Base-by-base conservation (phyloP, 129 eudicot species). In the Cynara cardunculus region DNA sequence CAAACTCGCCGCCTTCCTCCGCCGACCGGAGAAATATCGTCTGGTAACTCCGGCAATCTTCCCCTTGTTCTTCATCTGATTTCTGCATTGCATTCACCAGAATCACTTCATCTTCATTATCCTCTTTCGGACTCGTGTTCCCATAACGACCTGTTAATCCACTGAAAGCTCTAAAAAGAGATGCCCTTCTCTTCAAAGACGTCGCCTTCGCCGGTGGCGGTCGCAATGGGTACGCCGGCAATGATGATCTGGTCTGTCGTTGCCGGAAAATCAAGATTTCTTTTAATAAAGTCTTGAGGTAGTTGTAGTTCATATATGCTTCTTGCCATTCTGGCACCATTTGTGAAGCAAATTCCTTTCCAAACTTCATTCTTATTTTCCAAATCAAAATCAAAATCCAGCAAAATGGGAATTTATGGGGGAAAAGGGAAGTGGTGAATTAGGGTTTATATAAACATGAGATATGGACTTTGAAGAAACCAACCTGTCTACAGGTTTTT, bases 241-340 rank as follows among this genome's bases (percentile, higher is more conserved):
- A 37, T 18, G 78, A 73, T 5, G 65, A 35, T 46, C 12, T 19
- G 2, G 32, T 59, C 78, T 69, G 77, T 4, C 66, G 66, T 7
- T 56, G 84, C 59, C 69, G 71, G 69, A 80, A 75, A 28, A 71
- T 64, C 73, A 69, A 80, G 81, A 88, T 85, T 11, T 86, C 89
- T 83, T 88, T 88, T 7, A 90, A 41, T 2, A 84, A 77, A 1
- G 67, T 74, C 44, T 90, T 90, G 22, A 90, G 84, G 32, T 32
- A 32, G 13, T 70, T 46, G 59, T 90, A 90, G 21, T 85, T 85
- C 88, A 86, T 82, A 76, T 90, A 90, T 16, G 95, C 95, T 69
- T 88, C 92, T 46, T 80, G 82, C 96, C 96, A 90, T 85, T 90
- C 96, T 4, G 92, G 96, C 78, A 90, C 92, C 92, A 86, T 86